phyloP scores from a whole-genome alignment of 202 grass and related monocot species.

The Schoenoplectus triqueter region DNA sequence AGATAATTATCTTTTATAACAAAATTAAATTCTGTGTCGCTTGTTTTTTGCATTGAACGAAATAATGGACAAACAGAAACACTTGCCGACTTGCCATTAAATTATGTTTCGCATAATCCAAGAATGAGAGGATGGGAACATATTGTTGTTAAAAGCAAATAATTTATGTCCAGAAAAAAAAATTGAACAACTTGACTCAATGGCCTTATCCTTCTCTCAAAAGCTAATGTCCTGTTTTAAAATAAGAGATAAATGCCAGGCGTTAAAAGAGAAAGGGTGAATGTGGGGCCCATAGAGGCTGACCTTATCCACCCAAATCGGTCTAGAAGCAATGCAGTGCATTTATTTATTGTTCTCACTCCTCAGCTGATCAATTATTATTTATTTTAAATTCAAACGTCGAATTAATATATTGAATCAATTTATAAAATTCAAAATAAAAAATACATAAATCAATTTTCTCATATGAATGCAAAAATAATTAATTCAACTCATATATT shows the following conservation, averaged over 20 bases:
- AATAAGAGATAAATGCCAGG: background rate
- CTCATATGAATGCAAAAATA: too few species aligned
- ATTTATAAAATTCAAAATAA: too few species aligned
- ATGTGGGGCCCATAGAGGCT: slow-evolving; percentile 20
- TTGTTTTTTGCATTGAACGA: too few species aligned
- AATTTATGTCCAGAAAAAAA: background rate
- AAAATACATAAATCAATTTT: too few species aligned
- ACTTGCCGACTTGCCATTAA: background rate
- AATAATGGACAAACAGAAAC: too few species aligned
- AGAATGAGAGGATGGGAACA: background rate
- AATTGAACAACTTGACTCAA: background rate
- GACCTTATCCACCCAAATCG: slow-evolving; percentile 32
- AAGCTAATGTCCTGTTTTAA: background rate
- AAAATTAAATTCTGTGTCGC: too few species aligned
- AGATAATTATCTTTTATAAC: too few species aligned
- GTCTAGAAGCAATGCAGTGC: slow-evolving; percentile 25
- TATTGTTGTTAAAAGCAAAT: background rate
- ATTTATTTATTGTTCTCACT: background rate
- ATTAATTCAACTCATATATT: too few species aligned
- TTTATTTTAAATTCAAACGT: too few species aligned
- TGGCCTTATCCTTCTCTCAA: slow-evolving; percentile 10
- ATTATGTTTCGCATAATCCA: background rate
- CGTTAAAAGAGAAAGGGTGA: background rate
- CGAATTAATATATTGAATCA: too few species aligned
- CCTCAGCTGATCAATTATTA: too few species aligned